Percentiles rank a stretch among this genome's conserved stretches.
These are phyloP conservation scores for Caryopteris hybrid DNA, from an alignment of 305 asterid genomes.

Conservation along the genomic window DNA sequence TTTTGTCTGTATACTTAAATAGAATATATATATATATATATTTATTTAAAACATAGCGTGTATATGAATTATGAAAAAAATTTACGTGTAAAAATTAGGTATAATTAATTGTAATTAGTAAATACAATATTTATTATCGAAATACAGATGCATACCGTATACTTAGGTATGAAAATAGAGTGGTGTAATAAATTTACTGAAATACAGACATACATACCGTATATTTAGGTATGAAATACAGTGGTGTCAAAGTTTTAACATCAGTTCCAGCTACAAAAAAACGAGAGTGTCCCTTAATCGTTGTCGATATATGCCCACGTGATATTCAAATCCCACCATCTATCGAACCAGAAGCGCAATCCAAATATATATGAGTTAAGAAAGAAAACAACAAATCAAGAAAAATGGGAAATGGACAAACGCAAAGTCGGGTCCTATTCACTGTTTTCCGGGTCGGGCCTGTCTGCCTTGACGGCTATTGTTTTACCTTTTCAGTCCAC, in stretches of 20 bases:
- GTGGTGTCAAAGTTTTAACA: no score
- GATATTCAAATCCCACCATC: constrained; percentile 22
- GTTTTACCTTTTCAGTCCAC: constrained; percentile 38
- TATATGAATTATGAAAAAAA: no score
- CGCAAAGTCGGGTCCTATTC: constrained; percentile 18
- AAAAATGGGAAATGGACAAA: constrained; percentile 20
- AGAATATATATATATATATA: no score
- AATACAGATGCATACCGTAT: no score
- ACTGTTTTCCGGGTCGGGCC: constrained; percentile 30
- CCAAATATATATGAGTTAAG: background rate
- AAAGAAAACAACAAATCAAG: constrained; percentile 2
- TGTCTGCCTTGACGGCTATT: constrained; percentile 26
- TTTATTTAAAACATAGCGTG: no score
- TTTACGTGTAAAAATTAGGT: no score
- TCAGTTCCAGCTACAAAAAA: background rate
- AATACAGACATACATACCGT: no score
- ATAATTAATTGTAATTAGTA: no score
- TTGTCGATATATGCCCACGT: constrained; percentile 29
- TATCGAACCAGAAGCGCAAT: background rate
- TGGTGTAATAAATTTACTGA: no score
- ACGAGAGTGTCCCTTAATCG: background rate
- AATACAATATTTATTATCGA: no score
- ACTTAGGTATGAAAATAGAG: no score
- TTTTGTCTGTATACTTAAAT: no score
- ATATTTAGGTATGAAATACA: background rate